phyloP scores from a whole-genome alignment of 148 eudicot species.

The Vaccinium corymbosum region DNA sequence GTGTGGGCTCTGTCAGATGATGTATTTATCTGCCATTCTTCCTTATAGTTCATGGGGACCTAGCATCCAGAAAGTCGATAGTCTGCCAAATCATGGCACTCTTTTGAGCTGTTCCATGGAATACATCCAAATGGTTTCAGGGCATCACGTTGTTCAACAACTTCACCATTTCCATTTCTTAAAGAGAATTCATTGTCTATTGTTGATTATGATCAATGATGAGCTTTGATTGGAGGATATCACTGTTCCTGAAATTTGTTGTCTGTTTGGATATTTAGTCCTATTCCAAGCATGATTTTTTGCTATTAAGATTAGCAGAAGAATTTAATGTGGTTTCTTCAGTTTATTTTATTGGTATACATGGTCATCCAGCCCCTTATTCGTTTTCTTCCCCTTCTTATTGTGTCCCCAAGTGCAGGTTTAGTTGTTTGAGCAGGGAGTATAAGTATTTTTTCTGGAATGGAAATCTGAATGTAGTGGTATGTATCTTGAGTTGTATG shows the following conservation, averaged over 20 bases:
- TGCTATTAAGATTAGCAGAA: not conserved
- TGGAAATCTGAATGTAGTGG: constrained; percentile 59
- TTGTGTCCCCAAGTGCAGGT: constrained; percentile 38
- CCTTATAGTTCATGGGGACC: not conserved
- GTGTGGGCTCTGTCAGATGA: not conserved
- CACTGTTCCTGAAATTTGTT: not conserved
- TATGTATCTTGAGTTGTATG: constrained; percentile 22
- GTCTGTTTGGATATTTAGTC: not conserved
- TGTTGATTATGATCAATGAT: not conserved
- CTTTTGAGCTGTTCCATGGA: not conserved
- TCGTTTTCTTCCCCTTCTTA: not conserved
- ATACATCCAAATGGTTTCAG: constrained; percentile 7
- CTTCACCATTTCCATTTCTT: not conserved
- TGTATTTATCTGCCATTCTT: not conserved
- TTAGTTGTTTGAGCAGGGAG: constrained; percentile 81
- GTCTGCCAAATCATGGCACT: not conserved
- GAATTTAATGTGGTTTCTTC: not conserved
- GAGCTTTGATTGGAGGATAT: not conserved
- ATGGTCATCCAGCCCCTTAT: constrained; percentile 8
- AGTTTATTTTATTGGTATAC: not conserved
- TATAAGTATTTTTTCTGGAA: constrained; percentile 92
- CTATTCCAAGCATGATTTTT: not conserved
- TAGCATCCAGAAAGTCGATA: not conserved
- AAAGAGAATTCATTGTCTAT: not conserved
- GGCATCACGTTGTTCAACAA: not conserved